These are phyloP conservation scores for Aspergillus eucalypticola DNA, from an alignment of 2,329 filamentous ascomycete genomes.

Conservation along the genomic window DNA sequence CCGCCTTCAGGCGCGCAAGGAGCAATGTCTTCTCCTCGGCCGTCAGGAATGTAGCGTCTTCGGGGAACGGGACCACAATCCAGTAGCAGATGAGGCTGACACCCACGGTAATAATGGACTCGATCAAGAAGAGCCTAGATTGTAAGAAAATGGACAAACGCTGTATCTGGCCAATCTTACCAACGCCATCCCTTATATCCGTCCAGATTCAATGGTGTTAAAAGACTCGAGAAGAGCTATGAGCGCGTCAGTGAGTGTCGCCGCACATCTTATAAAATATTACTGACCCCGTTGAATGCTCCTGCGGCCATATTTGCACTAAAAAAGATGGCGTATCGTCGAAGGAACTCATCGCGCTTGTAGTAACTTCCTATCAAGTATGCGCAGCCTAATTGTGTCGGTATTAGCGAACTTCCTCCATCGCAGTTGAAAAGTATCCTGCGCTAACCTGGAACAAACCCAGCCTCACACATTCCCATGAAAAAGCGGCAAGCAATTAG, in stretches of 20 bases:
- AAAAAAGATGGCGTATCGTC: constrained; percentile 18
- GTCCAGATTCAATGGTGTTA: constrained; percentile 15
- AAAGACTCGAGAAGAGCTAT: constrained; percentile 13
- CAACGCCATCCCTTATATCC: constrained; percentile 20
- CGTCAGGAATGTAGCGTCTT: constrained; percentile 15
- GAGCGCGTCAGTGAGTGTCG: not conserved
- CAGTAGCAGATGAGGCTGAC: constrained; percentile 16
- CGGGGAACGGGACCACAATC: constrained; percentile 19
- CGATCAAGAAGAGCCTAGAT: constrained; percentile 19
- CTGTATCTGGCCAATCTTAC: not conserved
- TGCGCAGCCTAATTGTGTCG: constrained; percentile 10
- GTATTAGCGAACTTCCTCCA: not conserved
- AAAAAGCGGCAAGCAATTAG: constrained; percentile 20
- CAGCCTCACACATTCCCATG: constrained; percentile 19
- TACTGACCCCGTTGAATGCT: constrained; percentile 16
- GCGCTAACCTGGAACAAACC: constrained; percentile 17
- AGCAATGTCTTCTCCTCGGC: constrained; percentile 17
- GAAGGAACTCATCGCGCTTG: constrained; percentile 18
- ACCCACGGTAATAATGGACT: constrained; percentile 16
- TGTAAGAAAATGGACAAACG: not conserved
- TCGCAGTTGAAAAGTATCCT: too few species aligned
- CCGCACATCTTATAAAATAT: not conserved
- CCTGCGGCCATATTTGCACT: constrained; percentile 20
- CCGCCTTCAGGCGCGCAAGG: constrained; percentile 16
- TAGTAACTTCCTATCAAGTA: constrained; percentile 21